These are phyloP conservation scores for Ceratocystis diversiconidia DNA, from an alignment of 2,329 filamentous ascomycete genomes.

Conservation along the genomic window DNA sequence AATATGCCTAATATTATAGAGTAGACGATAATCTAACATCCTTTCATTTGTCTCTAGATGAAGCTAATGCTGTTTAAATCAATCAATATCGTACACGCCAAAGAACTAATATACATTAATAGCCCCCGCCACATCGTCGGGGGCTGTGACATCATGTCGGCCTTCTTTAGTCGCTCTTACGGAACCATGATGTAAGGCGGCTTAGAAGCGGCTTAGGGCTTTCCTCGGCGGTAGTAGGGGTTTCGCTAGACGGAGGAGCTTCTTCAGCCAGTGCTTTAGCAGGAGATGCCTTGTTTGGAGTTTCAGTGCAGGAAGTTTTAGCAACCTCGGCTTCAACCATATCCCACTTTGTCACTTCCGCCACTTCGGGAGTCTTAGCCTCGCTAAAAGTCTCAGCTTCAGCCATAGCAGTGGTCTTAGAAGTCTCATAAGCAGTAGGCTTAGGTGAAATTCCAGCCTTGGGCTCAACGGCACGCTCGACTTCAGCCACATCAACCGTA, in stretches of 20 bases:
- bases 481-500: background rate
- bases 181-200: conserved; percentile 9
- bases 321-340: background rate
- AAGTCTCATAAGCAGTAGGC: background rate
- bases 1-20: background rate
- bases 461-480: background rate
- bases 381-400: background rate
- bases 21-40: background rate
- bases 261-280: background rate
- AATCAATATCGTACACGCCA: background rate
- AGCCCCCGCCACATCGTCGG: too few relatives aligned
- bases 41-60: background rate
- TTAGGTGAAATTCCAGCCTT: background rate
- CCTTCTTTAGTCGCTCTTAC: background rate
- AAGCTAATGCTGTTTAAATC: background rate
- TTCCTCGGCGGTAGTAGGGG: background rate
- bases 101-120: background rate
- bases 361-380: background rate
- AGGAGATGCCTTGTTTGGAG: background rate
- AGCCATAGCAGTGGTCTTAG: background rate
- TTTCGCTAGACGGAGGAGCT: background rate
- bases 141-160: too few relatives aligned
- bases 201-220: background rate
- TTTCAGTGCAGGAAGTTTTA: background rate
- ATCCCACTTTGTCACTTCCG: background rate